These are phyloP conservation scores for Coemansia umbellata DNA, from an alignment of 192 early-diverging fungal genomes.

Conservation along the genomic window DNA sequence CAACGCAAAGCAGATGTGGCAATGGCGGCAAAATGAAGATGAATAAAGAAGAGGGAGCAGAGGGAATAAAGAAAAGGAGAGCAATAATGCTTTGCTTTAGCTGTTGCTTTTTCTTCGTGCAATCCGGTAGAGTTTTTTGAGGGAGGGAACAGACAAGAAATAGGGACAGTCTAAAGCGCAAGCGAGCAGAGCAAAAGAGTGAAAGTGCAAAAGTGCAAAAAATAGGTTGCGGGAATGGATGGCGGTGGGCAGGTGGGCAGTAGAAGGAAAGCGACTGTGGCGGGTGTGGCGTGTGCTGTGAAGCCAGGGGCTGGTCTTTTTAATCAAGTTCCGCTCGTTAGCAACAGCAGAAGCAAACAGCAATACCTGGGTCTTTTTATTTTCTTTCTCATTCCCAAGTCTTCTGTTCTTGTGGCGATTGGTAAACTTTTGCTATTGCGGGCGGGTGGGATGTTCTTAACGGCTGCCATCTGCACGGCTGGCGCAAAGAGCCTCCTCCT, in stretches of 20 bases:
- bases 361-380: background rate
- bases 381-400: background rate
- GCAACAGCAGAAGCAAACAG: background rate
- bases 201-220: background rate
- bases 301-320: conserved; percentile 10
- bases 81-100: background rate
- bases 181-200: background rate
- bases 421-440: no score
- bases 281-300: conserved; percentile 49
- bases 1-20: background rate
- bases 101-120: no score
- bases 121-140: conserved; percentile 10
- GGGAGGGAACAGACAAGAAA: conserved; percentile 7
- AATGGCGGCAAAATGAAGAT: background rate
- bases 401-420: no score
- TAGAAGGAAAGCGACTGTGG: conserved; percentile 31
- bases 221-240: conserved; percentile 3
- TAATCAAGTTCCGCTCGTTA: background rate
- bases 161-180: background rate
- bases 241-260: conserved; percentile 10
- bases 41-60: background rate
- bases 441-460: no score
- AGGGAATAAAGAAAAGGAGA: background rate
- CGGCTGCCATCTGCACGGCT: background rate
- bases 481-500: background rate